Evolutionary conservation across 441 rosid genomes (phyloP), one percentile per base, ranked within the genome.

Genomic region (Raphanus hybrid): DNA sequence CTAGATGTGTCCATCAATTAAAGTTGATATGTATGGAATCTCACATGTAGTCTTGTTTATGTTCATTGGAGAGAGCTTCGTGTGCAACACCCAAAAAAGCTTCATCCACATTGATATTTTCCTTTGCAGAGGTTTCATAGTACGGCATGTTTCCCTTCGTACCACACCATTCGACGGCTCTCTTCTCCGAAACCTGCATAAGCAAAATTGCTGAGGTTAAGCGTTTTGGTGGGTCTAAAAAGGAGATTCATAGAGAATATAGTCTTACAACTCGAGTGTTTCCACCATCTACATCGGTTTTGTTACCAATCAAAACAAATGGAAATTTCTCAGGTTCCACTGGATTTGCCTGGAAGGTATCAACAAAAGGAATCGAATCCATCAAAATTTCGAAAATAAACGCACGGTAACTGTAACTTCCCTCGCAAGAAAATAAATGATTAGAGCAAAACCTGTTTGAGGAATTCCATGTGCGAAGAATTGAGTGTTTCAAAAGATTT

Each of bases 201-300:
- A 39, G 65, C 58, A 14, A 1, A 63, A 41, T 43, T 8, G 8
- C 8, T 5, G 5, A 74, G 29, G 9, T 54, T 63, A 74, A 62
- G 57, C 68, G 15, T 66, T 63, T 8, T 67, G 16, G 52, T 61
- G 26, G 32, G 54, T 61, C 39, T 12, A 45, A 45, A 72, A 52
- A 50, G 3, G 54, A 57, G 57, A 66, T 34, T 45, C 5, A 66
- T 3, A 34, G 20, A 35, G 12, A 9, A 18, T 15, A 29, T 58
- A 0, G 3, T 18, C 86, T 66, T 87, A 90, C 95, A 84, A 73
- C 88, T 84, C 90, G 76, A 63, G 85, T 84, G 65, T 57, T 86
- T 78, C 91, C 95, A 12, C 95, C 92, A 65, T 86, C 87, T 45
- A 84, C 50, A 77, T 90, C 95, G 57, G 80, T 83, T 87, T 90